These are phyloP conservation scores for Colletotrichum camelliae DNA, from an alignment of 2,329 filamentous ascomycete species.

Conservation along the genomic window DNA sequence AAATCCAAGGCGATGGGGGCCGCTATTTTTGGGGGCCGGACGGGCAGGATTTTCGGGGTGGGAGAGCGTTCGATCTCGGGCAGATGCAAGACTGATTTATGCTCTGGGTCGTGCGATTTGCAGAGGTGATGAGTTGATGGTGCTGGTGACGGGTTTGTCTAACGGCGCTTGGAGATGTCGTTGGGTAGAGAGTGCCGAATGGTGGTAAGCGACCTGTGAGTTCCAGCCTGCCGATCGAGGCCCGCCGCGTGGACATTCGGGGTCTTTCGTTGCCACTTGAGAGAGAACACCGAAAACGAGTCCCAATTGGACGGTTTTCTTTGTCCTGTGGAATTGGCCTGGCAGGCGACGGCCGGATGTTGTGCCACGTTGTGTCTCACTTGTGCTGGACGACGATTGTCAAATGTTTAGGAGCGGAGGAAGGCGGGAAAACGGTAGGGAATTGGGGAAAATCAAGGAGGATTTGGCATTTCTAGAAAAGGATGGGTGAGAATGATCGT, in stretches of 20 bases:
- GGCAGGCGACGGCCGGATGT: neutral
- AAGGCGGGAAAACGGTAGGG: neutral
- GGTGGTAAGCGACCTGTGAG: slow-evolving; percentile 2
- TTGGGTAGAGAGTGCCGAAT: neutral
- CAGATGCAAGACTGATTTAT: neutral
- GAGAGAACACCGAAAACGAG: neutral
- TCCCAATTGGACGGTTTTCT: neutral
- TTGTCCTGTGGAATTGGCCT: neutral
- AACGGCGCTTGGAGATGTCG: neutral
- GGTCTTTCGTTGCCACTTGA: neutral
- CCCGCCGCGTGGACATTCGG: neutral
- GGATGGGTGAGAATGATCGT: neutral
- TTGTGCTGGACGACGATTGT: neutral
- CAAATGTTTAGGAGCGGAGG: neutral
- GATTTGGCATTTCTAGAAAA: neutral
- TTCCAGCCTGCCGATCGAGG: neutral
- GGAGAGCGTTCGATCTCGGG: neutral
- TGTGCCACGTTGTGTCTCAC: neutral
- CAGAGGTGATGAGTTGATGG: neutral
- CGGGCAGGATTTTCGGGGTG: neutral
- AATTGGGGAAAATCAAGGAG: neutral
- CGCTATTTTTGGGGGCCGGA: neutral
- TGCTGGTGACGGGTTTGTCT: neutral
- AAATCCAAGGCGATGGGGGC: neutral
- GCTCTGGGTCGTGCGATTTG: neutral